Evolutionary conservation across 306 rosid species (phyloP).

Genomic region (Pyrus bretschneideri): DNA sequence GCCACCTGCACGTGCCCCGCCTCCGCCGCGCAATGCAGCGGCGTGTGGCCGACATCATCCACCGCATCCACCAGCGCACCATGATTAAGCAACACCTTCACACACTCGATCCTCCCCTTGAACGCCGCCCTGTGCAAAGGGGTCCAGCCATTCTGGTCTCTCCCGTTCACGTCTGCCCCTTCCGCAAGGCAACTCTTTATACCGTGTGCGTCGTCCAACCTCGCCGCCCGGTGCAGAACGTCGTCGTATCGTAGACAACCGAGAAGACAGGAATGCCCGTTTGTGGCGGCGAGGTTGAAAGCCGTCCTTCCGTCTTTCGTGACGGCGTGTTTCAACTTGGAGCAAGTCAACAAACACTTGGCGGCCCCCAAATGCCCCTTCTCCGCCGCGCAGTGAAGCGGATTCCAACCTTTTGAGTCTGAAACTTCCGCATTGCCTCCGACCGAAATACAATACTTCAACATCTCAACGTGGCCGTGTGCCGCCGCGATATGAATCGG

Average conservation of each 20-base stretch:
- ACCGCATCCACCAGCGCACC: conserved; percentile 59
- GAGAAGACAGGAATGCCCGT: conserved; percentile 38
- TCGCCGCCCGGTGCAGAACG: conserved; percentile 49
- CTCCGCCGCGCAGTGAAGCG: conserved; percentile 68
- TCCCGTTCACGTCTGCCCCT: conserved; percentile 52
- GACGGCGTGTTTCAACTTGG: conserved; percentile 42
- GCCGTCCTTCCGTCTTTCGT: conserved; percentile 53
- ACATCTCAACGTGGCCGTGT: conserved; percentile 37
- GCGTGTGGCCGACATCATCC: conserved; percentile 65
- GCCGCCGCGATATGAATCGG: conserved; percentile 63
- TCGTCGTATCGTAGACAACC: conserved; percentile 48
- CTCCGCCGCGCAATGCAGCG: conserved; percentile 61
- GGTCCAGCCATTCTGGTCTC: conserved; percentile 86
- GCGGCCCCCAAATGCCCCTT: conserved; percentile 45
- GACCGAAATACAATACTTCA: conserved; percentile 33
- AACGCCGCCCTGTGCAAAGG: conserved; percentile 84
- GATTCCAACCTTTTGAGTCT: conserved; percentile 49
- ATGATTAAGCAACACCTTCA: conserved; percentile 47
- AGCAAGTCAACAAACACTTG: conserved; percentile 43
- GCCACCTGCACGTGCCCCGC: conserved; percentile 64
- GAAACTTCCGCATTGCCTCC: conserved; percentile 45
- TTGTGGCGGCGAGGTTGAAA: conserved; percentile 43
- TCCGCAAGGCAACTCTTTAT: conserved; percentile 49
- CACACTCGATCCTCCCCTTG: conserved; percentile 64
- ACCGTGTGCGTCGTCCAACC: conserved; percentile 45